Percentiles rank a stretch among this genome's conserved stretches.
Conservation (phyloP, 495 filamentous ascomycete genomes). For the Xylaria castorea region DNA sequence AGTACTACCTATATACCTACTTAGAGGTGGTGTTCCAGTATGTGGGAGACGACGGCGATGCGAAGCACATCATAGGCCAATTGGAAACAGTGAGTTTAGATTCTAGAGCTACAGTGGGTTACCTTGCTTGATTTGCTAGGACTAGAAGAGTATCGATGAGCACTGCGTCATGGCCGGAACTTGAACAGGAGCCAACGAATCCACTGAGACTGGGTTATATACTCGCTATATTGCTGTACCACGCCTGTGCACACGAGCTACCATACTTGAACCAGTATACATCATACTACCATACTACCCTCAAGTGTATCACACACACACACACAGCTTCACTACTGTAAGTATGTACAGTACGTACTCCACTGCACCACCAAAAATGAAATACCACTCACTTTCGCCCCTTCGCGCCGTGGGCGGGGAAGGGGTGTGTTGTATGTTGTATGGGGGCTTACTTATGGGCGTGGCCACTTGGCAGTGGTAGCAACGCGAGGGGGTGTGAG, state of each 20-base stretch:
- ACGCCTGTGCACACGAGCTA: conserved; percentile 16
- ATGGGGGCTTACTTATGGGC: conserved; percentile 17
- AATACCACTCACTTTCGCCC: neutral
- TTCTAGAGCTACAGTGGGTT: conserved; percentile 24
- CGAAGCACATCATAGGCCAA: conserved; percentile 26
- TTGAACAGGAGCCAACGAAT: conserved; percentile 6
- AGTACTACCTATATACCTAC: neutral
- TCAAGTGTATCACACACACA: neutral
- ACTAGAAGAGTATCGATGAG: conserved; percentile 18
- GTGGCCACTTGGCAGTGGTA: conserved; percentile 11
- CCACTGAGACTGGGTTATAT: neutral
- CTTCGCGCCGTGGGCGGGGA: neutral
- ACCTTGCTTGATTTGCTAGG: conserved; percentile 19
- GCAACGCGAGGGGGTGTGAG: conserved; percentile 7
- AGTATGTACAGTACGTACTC: too few relatives aligned
- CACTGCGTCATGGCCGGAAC: conserved; percentile 7
- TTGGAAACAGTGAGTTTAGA: conserved; percentile 5
- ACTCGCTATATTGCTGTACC: neutral
- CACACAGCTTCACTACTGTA: neutral
- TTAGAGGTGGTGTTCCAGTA: conserved; percentile 16
- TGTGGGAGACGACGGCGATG: conserved; percentile 5
- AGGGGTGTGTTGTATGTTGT: conserved; percentile 6
- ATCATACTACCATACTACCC: too few relatives aligned
- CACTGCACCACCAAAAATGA: conserved; percentile 18
- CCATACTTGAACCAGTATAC: too few relatives aligned